Percentiles rank a stretch among this genome's conserved stretches.
These are phyloP conservation scores for Pulicaria dysenterica DNA, from an alignment of 129 eudicot species.

Conservation along the genomic window DNA sequence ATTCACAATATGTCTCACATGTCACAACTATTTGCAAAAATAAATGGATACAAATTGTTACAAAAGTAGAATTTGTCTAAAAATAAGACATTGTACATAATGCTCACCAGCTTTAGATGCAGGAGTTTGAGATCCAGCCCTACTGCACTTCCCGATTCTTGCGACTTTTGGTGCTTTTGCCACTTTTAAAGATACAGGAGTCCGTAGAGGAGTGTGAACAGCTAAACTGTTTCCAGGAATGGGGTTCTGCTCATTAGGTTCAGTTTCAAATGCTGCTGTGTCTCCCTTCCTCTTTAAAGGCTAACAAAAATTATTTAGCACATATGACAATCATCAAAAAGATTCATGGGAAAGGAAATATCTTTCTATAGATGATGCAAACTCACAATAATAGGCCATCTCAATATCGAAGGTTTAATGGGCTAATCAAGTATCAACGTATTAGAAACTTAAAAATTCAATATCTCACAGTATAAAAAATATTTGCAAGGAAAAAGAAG, in stretches of 20 bases:
- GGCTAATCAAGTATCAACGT: constrained; percentile 7
- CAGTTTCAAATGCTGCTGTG: constrained; percentile 51
- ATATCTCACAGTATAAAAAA: neutral
- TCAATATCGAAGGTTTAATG: neutral
- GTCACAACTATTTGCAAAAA: neutral
- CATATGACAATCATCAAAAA: neutral
- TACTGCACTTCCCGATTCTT: constrained; percentile 62
- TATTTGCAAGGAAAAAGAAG: neutral
- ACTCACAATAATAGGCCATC: constrained; percentile 16
- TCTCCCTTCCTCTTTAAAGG: constrained; percentile 75
- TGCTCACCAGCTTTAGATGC: constrained; percentile 65
- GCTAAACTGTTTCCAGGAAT: constrained; percentile 51
- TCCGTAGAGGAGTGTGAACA: constrained; percentile 52
- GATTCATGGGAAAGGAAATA: neutral
- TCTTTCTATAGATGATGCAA: neutral
- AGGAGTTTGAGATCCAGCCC: constrained; percentile 64
- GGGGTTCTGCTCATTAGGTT: constrained; percentile 46
- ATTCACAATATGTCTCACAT: neutral
- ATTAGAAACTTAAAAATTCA: neutral
- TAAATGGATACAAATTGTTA: constrained; percentile 5
- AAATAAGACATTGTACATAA: neutral
- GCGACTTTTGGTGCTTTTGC: constrained; percentile 59
- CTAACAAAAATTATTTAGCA: constrained; percentile 27
- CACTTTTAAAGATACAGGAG: constrained; percentile 67
- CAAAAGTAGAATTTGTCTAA: neutral